Conservation (phyloP, 148 eudicot species). For the Chenopodium berlandieri region DNA sequence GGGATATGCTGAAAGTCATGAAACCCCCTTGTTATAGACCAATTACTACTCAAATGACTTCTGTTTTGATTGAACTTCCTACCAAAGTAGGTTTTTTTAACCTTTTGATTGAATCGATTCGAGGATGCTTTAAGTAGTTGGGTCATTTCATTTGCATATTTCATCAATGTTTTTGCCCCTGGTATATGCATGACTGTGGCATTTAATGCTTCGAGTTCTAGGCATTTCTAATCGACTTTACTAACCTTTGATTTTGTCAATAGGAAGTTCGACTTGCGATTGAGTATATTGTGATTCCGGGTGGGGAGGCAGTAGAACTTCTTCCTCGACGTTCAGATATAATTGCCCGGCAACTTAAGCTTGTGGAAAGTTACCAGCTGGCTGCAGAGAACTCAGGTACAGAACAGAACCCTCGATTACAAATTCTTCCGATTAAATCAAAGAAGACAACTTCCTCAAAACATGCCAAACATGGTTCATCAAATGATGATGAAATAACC, state of each 20-base stretch:
- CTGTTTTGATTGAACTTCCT: background rate
- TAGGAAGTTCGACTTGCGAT: constrained; percentile 96
- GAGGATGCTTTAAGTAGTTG: background rate
- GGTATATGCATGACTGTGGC: background rate
- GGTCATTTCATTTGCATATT: background rate
- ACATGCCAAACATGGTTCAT: constrained; percentile 28
- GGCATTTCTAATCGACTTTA: background rate
- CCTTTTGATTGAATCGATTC: background rate
- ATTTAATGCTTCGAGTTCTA: background rate
- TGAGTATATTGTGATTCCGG: constrained; percentile 95
- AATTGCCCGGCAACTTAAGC: constrained; percentile 85
- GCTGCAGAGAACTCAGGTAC: constrained; percentile 89
- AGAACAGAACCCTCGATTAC: constrained; percentile 80
- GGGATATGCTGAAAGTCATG: background rate
- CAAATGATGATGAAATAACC: constrained; percentile 22
- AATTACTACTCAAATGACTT: background rate
- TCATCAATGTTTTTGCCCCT: background rate
- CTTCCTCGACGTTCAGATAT: constrained; percentile 93
- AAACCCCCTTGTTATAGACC: no score
- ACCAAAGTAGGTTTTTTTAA: background rate
- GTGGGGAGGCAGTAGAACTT: constrained; percentile 95
- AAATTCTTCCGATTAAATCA: constrained; percentile 76
- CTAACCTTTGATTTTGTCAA: background rate
- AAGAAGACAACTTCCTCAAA: constrained; percentile 35
- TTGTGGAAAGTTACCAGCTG: constrained; percentile 84